Evolutionary conservation across 2,329 filamentous ascomycete species (phyloP).

Genomic region (Aphanoascus verrucosus): DNA sequence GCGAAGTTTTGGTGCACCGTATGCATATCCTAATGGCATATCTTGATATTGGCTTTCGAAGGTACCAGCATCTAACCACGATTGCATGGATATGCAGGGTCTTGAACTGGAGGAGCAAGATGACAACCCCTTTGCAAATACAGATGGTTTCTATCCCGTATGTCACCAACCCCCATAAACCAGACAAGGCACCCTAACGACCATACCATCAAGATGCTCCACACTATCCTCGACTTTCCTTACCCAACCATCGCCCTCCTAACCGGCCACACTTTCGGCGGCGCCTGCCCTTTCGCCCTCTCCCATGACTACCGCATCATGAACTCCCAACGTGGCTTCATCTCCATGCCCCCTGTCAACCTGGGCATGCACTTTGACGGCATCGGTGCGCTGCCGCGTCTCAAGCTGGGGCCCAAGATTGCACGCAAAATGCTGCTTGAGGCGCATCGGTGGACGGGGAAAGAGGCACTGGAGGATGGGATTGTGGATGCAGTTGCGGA

Average conservation of each 20-base stretch:
- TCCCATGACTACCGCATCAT: constrained; percentile 41
- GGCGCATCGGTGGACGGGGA: constrained; percentile 45
- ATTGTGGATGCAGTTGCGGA: constrained; percentile 44
- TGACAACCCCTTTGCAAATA: constrained; percentile 45
- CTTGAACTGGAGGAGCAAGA: constrained; percentile 40
- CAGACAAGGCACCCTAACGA: constrained; percentile 19
- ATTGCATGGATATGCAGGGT: constrained; percentile 20
- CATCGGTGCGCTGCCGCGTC: constrained; percentile 42
- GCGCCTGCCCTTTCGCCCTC: constrained; percentile 39
- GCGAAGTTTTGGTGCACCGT: constrained; percentile 41
- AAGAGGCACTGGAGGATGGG: constrained; percentile 42
- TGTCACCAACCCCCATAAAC: constrained; percentile 17
- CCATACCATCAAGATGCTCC: constrained; percentile 30
- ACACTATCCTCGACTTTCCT: constrained; percentile 41
- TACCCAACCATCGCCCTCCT: constrained; percentile 40
- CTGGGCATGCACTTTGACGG: constrained; percentile 47
- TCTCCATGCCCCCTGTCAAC: constrained; percentile 45
- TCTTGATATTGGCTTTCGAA: background rate
- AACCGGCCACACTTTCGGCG: constrained; percentile 42
- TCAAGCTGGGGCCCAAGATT: constrained; percentile 43
- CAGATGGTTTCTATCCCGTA: constrained; percentile 49
- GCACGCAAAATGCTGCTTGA: constrained; percentile 48
- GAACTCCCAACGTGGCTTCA: constrained; percentile 39
- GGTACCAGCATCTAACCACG: background rate
- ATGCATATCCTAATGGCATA: constrained; percentile 1